phyloP scores from a whole-genome alignment of 2,329 filamentous ascomycete species.

The Elsinoe ampelina region DNA sequence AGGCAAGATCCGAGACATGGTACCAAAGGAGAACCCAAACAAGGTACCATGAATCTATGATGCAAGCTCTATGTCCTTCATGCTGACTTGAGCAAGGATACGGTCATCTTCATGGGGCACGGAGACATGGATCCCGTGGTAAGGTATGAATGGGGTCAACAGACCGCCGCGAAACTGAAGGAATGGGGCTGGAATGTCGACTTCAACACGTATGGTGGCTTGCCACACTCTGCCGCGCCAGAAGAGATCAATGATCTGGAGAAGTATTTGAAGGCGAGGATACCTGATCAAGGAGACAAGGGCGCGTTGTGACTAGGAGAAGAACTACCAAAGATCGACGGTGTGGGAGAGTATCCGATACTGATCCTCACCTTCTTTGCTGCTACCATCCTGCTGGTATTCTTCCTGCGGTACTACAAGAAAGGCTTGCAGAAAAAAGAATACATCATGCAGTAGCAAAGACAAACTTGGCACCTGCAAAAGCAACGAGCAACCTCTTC shows the following conservation, averaged over 20 bases:
- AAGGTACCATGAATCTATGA: conserved; percentile 14
- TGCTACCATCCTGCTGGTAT: background rate
- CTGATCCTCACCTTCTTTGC: background rate
- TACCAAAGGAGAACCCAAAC: conserved; percentile 40
- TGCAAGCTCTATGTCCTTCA: background rate
- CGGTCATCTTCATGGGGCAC: conserved; percentile 81
- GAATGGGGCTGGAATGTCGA: conserved; percentile 63
- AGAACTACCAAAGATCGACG: background rate
- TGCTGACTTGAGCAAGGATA: conserved; percentile 43
- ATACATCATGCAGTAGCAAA: background rate
- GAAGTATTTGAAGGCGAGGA: conserved; percentile 45
- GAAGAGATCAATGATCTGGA: conserved; percentile 79
- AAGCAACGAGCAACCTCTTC: too few relatives aligned
- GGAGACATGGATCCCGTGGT: conserved; percentile 72
- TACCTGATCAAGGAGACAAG: conserved; percentile 40
- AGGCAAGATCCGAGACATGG: conserved; percentile 50
- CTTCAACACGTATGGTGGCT: conserved; percentile 66
- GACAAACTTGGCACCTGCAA: too few relatives aligned
- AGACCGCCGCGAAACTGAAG: conserved; percentile 58
- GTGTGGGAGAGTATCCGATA: background rate
- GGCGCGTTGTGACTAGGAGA: conserved; percentile 9
- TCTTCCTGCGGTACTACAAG: background rate
- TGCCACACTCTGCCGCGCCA: conserved; percentile 66
- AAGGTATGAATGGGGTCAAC: conserved; percentile 55
- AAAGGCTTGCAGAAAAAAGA: background rate